A percentile compares a stretch with the other conserved stretches of the same genome.
Conservation (phyloP, 2,329 filamentous ascomycete species). For the Neobulgaria alba region DNA sequence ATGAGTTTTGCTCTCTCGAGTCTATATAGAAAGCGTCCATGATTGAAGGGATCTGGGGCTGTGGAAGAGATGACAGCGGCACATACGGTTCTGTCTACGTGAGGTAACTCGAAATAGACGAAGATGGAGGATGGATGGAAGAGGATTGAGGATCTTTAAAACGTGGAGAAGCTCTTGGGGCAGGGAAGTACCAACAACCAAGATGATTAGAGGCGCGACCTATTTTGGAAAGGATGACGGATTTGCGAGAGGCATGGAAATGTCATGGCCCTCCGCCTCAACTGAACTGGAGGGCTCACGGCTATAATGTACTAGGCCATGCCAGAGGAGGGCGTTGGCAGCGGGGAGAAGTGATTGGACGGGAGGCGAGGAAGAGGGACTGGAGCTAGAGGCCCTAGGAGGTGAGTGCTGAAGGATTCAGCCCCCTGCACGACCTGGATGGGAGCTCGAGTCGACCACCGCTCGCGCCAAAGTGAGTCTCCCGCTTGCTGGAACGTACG, state of each 20-base stretch:
- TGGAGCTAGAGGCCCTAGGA: no score
- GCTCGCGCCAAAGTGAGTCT: slow-evolving; percentile 6
- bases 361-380: no score
- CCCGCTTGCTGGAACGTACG: slow-evolving; percentile 9
- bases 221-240: slow-evolving; percentile 25
- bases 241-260: slow-evolving; percentile 23
- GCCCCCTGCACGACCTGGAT: slow-evolving; percentile 2
- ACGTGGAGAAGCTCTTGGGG: slow-evolving; percentile 14
- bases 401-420: slow-evolving; percentile 7
- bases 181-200: slow-evolving; percentile 10
- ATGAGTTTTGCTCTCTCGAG: slow-evolving; percentile 26
- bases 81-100: slow-evolving; percentile 22
- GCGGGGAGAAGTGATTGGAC: no score
- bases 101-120: slow-evolving; percentile 22
- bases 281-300: slow-evolving; percentile 18
- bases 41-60: slow-evolving; percentile 20
- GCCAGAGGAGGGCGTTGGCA: slow-evolving; percentile 2
- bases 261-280: slow-evolving; percentile 23
- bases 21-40: slow-evolving; percentile 29
- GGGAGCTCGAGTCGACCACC: background rate
- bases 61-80: slow-evolving; percentile 22
- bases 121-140: slow-evolving; percentile 5
- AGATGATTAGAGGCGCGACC: slow-evolving; percentile 17
- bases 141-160: slow-evolving; percentile 18
- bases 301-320: slow-evolving; percentile 21